Evolutionary conservation across 176 grass and related monocot species (phyloP), one percentile per base, ranked within the genome.

Genomic region (Lolium multiflorum): DNA sequence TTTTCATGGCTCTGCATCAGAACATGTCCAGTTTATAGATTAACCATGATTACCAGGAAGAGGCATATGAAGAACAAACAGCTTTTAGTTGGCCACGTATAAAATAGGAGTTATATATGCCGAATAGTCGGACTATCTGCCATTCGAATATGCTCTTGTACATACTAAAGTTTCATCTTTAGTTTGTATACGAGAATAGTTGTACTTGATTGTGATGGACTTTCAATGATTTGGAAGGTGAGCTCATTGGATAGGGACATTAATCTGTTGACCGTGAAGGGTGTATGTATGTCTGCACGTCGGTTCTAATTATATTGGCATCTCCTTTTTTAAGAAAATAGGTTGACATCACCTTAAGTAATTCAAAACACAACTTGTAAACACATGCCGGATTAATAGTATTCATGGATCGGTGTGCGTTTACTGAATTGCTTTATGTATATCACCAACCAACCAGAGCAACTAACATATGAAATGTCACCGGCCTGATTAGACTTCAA

Each of bases 211-310:
- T 58, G 24, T 39, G 47, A 41, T 12, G 69, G 73, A 48, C 22
- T 57, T 3, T 7, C 48, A 76, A 69, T 91, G 56, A 87, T 87
- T 84, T 73, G 13, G 50, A 83, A 49, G 48, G 64, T 58, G 74
- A 78, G 68, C 79, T 64, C 80, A 47, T 52, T 21, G 12, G 84
- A 91, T 76, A 76, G 76, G n/a, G 81, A 76, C 25, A 55, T 68
- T 28, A 31, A 63, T 72, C 22, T 83, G 55, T 57, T 66, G 22
- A 65, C 22, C 66, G 18, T 28, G 11, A 48, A 59, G 2, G 43
- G 39, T 67, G 65, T 59, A 66, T 70, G 8, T 65, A 71, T 18
- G 5, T 74, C 16, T 76, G 20, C 38, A 59, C 12, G 43, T 76
- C 15, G 71, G 35, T 25, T 11, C 9, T 25, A 62, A 25, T 61